A percentile compares a stretch with the other conserved stretches of the same genome.
phyloP scores from a whole-genome alignment of 257 asterid genomes.

The Solanum bulbocastanum region DNA sequence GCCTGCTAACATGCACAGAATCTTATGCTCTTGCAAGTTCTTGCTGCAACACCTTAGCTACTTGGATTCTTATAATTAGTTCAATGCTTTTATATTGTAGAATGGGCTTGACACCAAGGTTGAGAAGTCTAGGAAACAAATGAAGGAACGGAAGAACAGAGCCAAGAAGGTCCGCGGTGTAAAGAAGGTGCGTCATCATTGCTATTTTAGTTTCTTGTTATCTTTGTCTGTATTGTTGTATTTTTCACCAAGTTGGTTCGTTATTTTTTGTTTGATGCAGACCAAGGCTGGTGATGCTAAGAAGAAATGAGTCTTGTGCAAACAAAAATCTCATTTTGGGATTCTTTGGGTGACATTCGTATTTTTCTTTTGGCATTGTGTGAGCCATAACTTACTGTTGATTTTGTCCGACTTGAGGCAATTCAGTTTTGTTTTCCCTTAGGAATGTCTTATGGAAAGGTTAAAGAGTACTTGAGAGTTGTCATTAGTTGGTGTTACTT shows the following conservation, averaged over 20 bases:
- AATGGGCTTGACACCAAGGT: constrained; percentile 8
- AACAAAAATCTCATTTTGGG: not conserved
- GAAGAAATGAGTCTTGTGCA: not conserved
- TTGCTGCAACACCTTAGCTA: not conserved
- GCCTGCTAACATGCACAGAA: not conserved
- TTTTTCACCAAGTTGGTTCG: not conserved
- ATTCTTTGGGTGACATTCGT: not conserved
- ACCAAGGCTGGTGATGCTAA: constrained; percentile 16
- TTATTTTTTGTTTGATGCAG: not conserved
- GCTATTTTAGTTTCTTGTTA: not conserved
- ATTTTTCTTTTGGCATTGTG: not conserved
- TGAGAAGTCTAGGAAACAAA: constrained; percentile 8
- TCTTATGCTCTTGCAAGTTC: not conserved
- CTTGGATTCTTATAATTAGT: not conserved
- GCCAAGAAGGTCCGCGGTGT: constrained; percentile 7
- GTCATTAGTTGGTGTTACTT: not conserved
- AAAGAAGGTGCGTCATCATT: not conserved
- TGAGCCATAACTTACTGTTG: not conserved
- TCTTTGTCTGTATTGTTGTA: not conserved
- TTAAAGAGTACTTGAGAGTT: not conserved
- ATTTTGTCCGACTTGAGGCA: not conserved
- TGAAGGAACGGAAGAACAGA: constrained; percentile 7
- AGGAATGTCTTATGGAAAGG: not conserved
- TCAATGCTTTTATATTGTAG: not conserved
- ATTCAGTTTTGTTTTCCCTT: not conserved